Evolutionary conservation across 2,329 filamentous ascomycete species (phyloP).

Genomic region (Neoscytalidium dimidiatum): DNA sequence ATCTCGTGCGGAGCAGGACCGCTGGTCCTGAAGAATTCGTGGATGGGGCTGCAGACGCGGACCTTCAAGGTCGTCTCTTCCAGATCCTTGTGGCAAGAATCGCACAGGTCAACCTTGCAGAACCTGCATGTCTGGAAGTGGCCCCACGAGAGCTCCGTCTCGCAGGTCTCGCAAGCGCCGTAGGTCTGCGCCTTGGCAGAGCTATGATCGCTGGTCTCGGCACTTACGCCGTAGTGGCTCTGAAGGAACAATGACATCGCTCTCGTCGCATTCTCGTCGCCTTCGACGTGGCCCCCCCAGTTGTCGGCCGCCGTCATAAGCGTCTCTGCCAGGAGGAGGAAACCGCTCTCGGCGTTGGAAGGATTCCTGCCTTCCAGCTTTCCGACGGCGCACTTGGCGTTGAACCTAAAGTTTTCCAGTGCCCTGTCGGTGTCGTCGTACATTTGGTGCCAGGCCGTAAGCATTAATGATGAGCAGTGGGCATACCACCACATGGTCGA

Average conservation of each 20-base stretch:
- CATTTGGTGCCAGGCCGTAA: slow-evolving; percentile 13
- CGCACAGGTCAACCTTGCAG: slow-evolving; percentile 15
- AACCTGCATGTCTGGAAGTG: slow-evolving; percentile 14
- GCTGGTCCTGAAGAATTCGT: slow-evolving; percentile 12
- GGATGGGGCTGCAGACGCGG: slow-evolving; percentile 3
- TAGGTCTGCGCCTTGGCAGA: not conserved
- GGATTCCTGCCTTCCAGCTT: slow-evolving; percentile 7
- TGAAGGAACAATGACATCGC: slow-evolving; percentile 10
- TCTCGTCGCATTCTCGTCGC: slow-evolving; percentile 9
- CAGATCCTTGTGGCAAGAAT: slow-evolving; percentile 6
- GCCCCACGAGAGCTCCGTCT: slow-evolving; percentile 3
- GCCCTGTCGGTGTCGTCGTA: not conserved
- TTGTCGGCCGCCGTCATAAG: slow-evolving; percentile 14
- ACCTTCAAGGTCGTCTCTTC: slow-evolving; percentile 6
- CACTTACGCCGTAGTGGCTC: not conserved
- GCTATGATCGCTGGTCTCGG: not conserved
- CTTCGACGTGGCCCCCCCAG: slow-evolving; percentile 7
- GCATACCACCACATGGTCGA: slow-evolving; percentile 13
- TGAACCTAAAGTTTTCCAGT: slow-evolving; percentile 14
- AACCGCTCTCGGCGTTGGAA: slow-evolving; percentile 11
- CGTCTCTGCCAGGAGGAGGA: slow-evolving; percentile 14
- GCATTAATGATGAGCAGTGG: slow-evolving; percentile 14
- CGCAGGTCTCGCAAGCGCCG: slow-evolving; percentile 12
- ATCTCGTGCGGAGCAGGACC: slow-evolving; percentile 7
- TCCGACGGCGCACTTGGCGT: slow-evolving; percentile 6